Evolutionary conservation across 768 basidiomycete genomes (phyloP).

Genomic region (Daedaleopsis sinensis): DNA sequence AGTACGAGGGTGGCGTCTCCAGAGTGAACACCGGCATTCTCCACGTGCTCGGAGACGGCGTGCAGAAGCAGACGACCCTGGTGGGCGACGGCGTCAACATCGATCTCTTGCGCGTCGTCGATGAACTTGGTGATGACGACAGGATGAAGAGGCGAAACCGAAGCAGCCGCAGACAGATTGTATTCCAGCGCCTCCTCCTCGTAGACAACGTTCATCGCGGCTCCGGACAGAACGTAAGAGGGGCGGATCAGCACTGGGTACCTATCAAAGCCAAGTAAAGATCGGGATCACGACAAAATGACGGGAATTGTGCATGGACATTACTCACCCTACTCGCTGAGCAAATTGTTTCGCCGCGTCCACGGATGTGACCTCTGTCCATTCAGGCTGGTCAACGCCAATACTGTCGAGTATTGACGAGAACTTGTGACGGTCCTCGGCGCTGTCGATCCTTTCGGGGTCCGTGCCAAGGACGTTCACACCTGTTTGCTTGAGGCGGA

Average conservation of each 20-base stretch:
- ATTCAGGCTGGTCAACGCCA: slow-evolving; percentile 96
- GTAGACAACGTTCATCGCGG: slow-evolving; percentile 98
- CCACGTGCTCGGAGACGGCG: slow-evolving; percentile 97
- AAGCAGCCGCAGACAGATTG: slow-evolving; percentile 94
- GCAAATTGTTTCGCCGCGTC: slow-evolving; percentile 93
- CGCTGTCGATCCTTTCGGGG: slow-evolving; percentile 92
- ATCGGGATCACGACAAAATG: background rate
- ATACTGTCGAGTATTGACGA: slow-evolving; percentile 93
- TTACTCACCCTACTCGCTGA: slow-evolving; percentile 61
- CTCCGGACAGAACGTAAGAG: slow-evolving; percentile 97
- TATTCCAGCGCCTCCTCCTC: slow-evolving; percentile 89
- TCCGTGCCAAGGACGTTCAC: slow-evolving; percentile 97
- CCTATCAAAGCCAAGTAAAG: background rate
- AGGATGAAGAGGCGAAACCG: slow-evolving; percentile 95
- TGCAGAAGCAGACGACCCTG: slow-evolving; percentile 91
- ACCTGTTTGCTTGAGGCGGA: slow-evolving; percentile 87
- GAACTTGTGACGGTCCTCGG: slow-evolving; percentile 99
- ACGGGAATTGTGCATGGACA: background rate
- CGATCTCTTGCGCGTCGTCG: slow-evolving; percentile 96
- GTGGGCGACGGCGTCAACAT: slow-evolving; percentile 96
- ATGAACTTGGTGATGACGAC: slow-evolving; percentile 99
- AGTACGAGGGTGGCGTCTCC: slow-evolving; percentile 98
- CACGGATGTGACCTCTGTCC: slow-evolving; percentile 88
- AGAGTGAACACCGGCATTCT: slow-evolving; percentile 98
- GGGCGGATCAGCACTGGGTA: slow-evolving; percentile 99